Percentiles rank a stretch among this genome's conserved stretches.
Evolutionary conservation across 1,139 yeast species (phyloP).

Genomic region (Zygotorulaspora mrakii): DNA sequence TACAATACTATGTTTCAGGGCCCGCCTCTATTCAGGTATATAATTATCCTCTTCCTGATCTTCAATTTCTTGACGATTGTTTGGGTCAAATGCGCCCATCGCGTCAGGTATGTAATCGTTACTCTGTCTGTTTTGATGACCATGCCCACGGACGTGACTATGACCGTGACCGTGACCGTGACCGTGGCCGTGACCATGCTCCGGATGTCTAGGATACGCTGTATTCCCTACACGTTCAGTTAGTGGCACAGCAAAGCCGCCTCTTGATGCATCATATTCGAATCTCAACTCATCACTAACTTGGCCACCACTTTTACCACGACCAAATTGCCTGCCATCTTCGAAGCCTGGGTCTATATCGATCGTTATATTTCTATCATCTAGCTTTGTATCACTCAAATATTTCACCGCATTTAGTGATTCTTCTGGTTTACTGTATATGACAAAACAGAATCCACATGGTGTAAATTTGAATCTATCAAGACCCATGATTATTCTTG

Average conservation of each 20-base stretch:
- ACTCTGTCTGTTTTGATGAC: conserved; percentile 11
- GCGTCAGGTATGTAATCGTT: conserved; percentile 18
- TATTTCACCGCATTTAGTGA: conserved; percentile 80
- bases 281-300: conserved; percentile 55
- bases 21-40: conserved; percentile 18
- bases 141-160: conserved; percentile 4
- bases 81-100: conserved; percentile 15
- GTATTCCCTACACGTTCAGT: conserved; percentile 32
- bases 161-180: background rate
- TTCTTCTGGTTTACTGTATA: conserved; percentile 61
- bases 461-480: conserved; percentile 87
- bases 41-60: conserved; percentile 23
- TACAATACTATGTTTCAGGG: conserved; percentile 1
- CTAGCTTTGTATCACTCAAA: conserved; percentile 73
- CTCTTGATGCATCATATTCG: conserved; percentile 55
- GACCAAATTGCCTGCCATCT: conserved; percentile 92
- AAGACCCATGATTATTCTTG: conserved; percentile 85
- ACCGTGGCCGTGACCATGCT: conserved; percentile 5
- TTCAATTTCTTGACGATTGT: conserved; percentile 7
- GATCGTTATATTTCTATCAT: conserved; percentile 72
- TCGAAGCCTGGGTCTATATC: conserved; percentile 93
- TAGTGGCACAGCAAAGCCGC: conserved; percentile 43
- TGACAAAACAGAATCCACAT: conserved; percentile 92
- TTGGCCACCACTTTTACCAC: conserved; percentile 91
- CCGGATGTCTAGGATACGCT: conserved; percentile 8